Evolutionary conservation across 1,284 basidiomycete species (phyloP), one percentile per base, ranked within the genome.

Genomic region (Entoloma clypeatum): DNA sequence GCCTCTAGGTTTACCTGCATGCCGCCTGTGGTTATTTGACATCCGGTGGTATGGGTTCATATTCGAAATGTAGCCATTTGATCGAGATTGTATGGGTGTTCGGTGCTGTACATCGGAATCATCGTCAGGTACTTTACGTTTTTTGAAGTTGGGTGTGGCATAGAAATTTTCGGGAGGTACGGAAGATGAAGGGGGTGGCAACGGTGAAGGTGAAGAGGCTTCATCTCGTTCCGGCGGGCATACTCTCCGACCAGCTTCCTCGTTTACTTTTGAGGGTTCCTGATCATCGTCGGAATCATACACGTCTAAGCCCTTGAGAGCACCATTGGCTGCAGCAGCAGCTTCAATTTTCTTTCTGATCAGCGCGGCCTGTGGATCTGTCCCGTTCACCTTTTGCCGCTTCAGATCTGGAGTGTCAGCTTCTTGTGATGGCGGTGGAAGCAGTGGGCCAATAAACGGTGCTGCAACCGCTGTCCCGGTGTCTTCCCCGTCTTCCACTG

Each of bases 301-400:
- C 43, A 68, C 67, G 0, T 65, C 62, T 16, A 85, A 68, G 36
- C 67, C 69, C 28, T 59, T 61, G 6, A 86, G 62, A 7, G 74
- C 70, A n/a, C 54, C 58, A 36, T 61, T 65, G 14, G 69, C 60
- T 24, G 58, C 57, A 23, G 59, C 58, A 16, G 62, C 57, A 17
- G 71, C 71, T n/a, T 71, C 66, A 31, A 86, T 86, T 61, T 78
- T 85, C 54, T 68, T 71, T 59, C 79, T 80, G 38, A 86, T 54
- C 14, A 62, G 53, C 24, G 66, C 63, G 4, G 82, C 78, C 57
- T 84, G 81, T 9, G 81, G 83, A 52, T 86, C 81, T 5, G 53
- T 41, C 10, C 53, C 47, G 18, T 49, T 55, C n/a, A 56, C 36
- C 40, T 59, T 55, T 14, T 48, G 48, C 24, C 52, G 50, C 41